phyloP scores from a whole-genome alignment of 805 yeast genomes.

The Ogataea kodamae region DNA sequence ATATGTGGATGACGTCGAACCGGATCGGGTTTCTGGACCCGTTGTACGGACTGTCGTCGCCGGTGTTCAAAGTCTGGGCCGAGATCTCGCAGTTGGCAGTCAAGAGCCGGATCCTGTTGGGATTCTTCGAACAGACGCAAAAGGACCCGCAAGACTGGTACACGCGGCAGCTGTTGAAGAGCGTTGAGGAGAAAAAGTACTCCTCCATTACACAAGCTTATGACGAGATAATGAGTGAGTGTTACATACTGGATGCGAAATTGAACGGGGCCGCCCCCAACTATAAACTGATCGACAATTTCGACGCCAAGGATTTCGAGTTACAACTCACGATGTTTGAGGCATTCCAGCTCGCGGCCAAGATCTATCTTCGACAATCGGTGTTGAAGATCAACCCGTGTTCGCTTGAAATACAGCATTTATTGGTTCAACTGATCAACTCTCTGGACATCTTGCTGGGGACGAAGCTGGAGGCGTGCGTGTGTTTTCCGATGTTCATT shows the following conservation, averaged over 20 bases:
- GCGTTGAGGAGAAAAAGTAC: slow-evolving; percentile 16
- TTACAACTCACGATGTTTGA: slow-evolving; percentile 69
- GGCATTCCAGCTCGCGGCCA: slow-evolving; percentile 64
- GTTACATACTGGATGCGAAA: slow-evolving; percentile 43
- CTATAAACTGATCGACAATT: slow-evolving; percentile 38
- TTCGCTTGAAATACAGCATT: slow-evolving; percentile 57
- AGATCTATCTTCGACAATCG: slow-evolving; percentile 63
- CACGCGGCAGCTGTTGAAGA: slow-evolving; percentile 17
- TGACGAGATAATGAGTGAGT: slow-evolving; percentile 33
- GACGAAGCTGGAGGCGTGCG: slow-evolving; percentile 64
- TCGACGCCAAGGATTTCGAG: slow-evolving; percentile 49
- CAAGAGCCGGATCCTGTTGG: slow-evolving; percentile 41
- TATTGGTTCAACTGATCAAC: slow-evolving; percentile 50
- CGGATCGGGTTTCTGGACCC: slow-evolving; percentile 57
- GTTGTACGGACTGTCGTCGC: slow-evolving; percentile 67
- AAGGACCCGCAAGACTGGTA: slow-evolving; percentile 19
- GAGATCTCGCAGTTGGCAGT: slow-evolving; percentile 61
- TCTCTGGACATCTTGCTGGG: slow-evolving; percentile 61
- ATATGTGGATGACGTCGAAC: slow-evolving; percentile 39
- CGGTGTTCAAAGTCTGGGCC: slow-evolving; percentile 62
- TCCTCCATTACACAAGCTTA: slow-evolving; percentile 34
- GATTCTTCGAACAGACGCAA: slow-evolving; percentile 8
- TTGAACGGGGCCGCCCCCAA: slow-evolving; percentile 54
- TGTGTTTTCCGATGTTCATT: slow-evolving; percentile 74
- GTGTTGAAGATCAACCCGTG: slow-evolving; percentile 58